Evolutionary conservation across 805 yeast genomes (phyloP).

Genomic region (Suhomyces sp.): DNA sequence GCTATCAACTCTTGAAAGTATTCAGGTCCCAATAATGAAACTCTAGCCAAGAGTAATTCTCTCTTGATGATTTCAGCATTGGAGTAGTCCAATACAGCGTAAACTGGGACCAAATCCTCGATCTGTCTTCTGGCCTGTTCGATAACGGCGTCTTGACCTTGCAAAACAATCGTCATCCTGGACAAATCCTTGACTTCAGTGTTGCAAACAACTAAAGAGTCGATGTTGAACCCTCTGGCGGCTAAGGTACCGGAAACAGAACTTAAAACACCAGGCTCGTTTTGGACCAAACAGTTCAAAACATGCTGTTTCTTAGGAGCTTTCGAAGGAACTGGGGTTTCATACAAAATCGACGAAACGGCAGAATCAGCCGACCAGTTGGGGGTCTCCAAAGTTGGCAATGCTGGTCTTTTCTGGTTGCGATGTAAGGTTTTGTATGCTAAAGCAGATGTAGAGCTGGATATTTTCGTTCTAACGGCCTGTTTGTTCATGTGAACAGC

Average conservation of each 20-base stretch:
- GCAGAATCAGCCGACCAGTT: constrained; percentile 96
- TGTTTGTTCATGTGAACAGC: neutral
- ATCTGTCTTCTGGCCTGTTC: constrained; percentile 98
- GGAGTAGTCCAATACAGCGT: constrained; percentile 94
- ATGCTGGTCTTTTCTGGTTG: constrained; percentile 80
- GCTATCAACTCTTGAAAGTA: constrained; percentile 92
- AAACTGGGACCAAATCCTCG: constrained; percentile 96
- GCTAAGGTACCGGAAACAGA: constrained; percentile 93
- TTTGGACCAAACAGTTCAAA: constrained; percentile 93
- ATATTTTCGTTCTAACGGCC: constrained; percentile 11
- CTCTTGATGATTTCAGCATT: constrained; percentile 86
- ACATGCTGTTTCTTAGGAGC: constrained; percentile 81
- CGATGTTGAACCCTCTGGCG: constrained; percentile 97
- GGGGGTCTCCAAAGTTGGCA: constrained; percentile 92
- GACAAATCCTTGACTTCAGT: constrained; percentile 95
- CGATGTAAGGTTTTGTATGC: constrained; percentile 92
- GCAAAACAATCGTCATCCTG: constrained; percentile 93
- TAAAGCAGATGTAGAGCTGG: constrained; percentile 86
- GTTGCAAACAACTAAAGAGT: constrained; percentile 92
- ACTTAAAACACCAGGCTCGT: constrained; percentile 96
- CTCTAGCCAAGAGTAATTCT: constrained; percentile 87
- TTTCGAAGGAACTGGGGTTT: constrained; percentile 67
- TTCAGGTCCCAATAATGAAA: constrained; percentile 95
- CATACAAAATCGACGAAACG: constrained; percentile 91
- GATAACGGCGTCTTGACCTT: constrained; percentile 92